Base-by-base conservation (phyloP, 306 rosid species). In the Clitoria ternatea region DNA sequence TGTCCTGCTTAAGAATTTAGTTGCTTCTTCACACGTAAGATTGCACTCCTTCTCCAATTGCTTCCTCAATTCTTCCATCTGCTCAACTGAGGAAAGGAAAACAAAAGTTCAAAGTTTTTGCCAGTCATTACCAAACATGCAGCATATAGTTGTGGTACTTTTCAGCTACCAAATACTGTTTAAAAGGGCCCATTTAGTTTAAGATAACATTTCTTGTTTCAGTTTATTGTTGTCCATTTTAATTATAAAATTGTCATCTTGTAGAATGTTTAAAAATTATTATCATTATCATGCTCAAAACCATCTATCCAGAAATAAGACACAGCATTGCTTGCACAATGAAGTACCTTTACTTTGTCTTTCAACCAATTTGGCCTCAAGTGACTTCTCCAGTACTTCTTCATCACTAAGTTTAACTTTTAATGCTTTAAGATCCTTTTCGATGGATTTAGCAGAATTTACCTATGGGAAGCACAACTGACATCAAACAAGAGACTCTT, bases 381-480 rank as follows among this genome's bases (percentile, higher is more conserved):
- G 98, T 50, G 98, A 84, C 80, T 87, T 93, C 39, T 86, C 92
- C 60, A 80, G 10, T 20, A 88, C 82, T 74, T 73, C 87, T 40
- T 87, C 93, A 6, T 90, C 94, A 75, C 89, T 86, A 36, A 85
- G 65, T 83, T 93, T 90, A 32, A 82, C 77, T 66, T 85, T 93
- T 49, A 90, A 48, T 54, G 84, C 81, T 82, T 89, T 90, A 22
- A 81, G 84, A 12, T 84, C 96, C 78, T 87, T 94, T 49, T 91
- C 98, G 56, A 82, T 72, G 15, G 85, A 78, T 82, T 90, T 94
- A 39, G 84, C 86, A 54, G 94, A 84, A 85, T 78, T 87, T 56
- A 80, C 97, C 97, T 94, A 68, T 75, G 22, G 73, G 59, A 80
- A 54, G 40, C 19, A 74, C 33, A 17, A 44, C 48, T 18, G 39